phyloP scores from a whole-genome alignment of 805 yeast species.

The Saturnispora serradocipensis region DNA sequence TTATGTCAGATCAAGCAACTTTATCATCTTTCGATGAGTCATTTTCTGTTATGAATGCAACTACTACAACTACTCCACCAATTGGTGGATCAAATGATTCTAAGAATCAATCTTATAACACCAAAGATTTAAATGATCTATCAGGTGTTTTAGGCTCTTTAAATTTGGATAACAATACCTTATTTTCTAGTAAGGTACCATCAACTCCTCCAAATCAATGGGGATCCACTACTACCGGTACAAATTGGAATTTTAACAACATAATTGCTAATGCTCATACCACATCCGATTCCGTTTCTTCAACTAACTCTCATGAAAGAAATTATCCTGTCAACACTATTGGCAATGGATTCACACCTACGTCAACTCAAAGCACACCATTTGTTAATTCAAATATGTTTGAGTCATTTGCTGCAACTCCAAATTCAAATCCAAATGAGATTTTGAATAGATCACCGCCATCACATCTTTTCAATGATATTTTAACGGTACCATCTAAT shows the following conservation, averaged over 20 bases:
- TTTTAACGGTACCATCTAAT: slow-evolving; percentile 2
- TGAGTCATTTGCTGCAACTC: slow-evolving; percentile 2
- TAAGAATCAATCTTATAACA: slow-evolving; percentile 10
- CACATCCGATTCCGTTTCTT: slow-evolving; percentile 9
- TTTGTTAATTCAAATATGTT: slow-evolving; percentile 1
- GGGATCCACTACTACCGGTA: slow-evolving; percentile 9
- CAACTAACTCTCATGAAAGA: slow-evolving; percentile 8
- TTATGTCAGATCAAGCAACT: slow-evolving; percentile 30
- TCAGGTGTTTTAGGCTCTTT: slow-evolving; percentile 40
- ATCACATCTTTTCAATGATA: slow-evolving; percentile 4
- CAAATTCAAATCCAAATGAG: slow-evolving; percentile 1
- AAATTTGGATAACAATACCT: slow-evolving; percentile 29
- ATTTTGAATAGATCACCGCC: slow-evolving; percentile 8
- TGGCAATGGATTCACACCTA: slow-evolving; percentile 1
- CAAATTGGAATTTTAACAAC: slow-evolving; percentile 10
- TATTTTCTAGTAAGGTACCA: slow-evolving; percentile 17
- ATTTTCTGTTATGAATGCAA: slow-evolving; percentile 16
- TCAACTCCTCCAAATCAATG: slow-evolving; percentile 23
- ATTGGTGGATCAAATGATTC: slow-evolving; percentile 18
- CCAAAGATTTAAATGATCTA: slow-evolving; percentile 30
- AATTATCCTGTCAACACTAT: neutral
- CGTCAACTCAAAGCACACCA: slow-evolving; percentile 4
- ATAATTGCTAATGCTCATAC: slow-evolving; percentile 15
- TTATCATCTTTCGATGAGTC: slow-evolving; percentile 27
- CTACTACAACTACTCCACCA: slow-evolving; percentile 26